phyloP scores from a whole-genome alignment of 1,284 basidiomycete genomes.

The Bondarzewia mesenterica region DNA sequence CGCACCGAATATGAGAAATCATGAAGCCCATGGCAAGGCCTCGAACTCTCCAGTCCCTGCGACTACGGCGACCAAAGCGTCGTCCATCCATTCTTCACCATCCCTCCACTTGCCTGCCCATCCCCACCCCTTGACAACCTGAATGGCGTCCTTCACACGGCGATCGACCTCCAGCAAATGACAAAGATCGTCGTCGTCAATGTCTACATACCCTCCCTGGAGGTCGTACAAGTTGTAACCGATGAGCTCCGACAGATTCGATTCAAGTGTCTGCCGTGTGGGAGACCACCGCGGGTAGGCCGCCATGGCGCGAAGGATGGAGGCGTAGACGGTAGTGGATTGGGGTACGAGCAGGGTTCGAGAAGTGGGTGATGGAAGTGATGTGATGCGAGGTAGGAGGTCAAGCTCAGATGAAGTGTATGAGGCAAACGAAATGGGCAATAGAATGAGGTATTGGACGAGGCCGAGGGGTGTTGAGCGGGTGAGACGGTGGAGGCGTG shows the following conservation, averaged over 20 bases:
- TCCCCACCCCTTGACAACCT: constrained; percentile 18
- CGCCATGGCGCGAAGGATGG: constrained; percentile 22
- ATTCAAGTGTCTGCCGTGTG: constrained; percentile 16
- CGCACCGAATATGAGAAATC: no score
- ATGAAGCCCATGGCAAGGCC: no score
- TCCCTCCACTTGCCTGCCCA: constrained; percentile 15
- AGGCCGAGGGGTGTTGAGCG: no score
- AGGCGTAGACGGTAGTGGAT: constrained; percentile 19
- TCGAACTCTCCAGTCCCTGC: constrained; percentile 11
- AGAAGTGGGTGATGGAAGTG: no score
- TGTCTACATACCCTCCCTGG: no score
- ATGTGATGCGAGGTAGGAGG: no score
- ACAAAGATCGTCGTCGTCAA: constrained; percentile 12
- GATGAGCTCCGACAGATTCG: constrained; percentile 25
- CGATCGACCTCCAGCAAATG: constrained; percentile 17
- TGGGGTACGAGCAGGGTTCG: constrained; percentile 19
- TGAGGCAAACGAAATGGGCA: no score
- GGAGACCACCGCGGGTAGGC: constrained; percentile 15
- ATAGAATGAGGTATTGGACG: no score
- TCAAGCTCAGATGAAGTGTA: no score
- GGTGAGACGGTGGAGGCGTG: no score
- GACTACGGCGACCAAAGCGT: constrained; percentile 18
- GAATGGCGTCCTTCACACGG: constrained; percentile 15
- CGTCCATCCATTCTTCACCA: constrained; percentile 21
- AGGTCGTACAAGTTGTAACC: constrained; percentile 19